phyloP scores from a whole-genome alignment of 78 protist genomes.

The Tieghemostelium lacteum region DNA sequence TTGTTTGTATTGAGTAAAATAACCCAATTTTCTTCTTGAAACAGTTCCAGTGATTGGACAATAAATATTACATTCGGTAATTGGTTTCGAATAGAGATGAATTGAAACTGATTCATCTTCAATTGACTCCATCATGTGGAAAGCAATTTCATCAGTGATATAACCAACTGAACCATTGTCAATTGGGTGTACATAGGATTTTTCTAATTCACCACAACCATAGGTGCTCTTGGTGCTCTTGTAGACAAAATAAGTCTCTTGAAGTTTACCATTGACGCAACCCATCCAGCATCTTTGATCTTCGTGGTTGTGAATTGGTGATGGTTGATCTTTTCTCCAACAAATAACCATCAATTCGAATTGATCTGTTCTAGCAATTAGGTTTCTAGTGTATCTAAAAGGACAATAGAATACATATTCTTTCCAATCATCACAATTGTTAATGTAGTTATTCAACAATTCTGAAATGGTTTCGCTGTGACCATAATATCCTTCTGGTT shows the following conservation, averaged over 20 bases:
- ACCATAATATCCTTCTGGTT: constrained; percentile 60
- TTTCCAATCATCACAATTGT: constrained; percentile 65
- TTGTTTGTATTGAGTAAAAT: constrained; percentile 59
- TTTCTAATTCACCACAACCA: constrained; percentile 41
- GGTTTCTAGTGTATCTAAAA: constrained; percentile 55
- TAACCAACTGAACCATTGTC: constrained; percentile 77
- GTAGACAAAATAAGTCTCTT: constrained; percentile 71
- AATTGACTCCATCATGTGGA: constrained; percentile 51
- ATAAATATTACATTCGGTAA: constrained; percentile 75
- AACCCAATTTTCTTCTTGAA: constrained; percentile 68
- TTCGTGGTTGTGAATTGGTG: constrained; percentile 78
- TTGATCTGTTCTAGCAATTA: constrained; percentile 39
- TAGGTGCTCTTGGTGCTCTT: constrained; percentile 27
- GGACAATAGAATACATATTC: constrained; percentile 72
- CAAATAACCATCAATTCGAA: constrained; percentile 80
- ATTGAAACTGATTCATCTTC: constrained; percentile 49
- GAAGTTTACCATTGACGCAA: constrained; percentile 52
- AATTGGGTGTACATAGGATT: constrained; percentile 32
- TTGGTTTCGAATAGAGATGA: constrained; percentile 80
- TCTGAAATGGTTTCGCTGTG: constrained; percentile 6
- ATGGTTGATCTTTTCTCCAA: constrained; percentile 76
- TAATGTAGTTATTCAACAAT: constrained; percentile 24
- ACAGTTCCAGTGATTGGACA: constrained; percentile 71
- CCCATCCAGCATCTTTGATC: constrained; percentile 83
- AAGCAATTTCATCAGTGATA: constrained; percentile 80